Evolutionary conservation across 208 protist genomes (phyloP).

Genomic region (Angomonas deanei): DNA sequence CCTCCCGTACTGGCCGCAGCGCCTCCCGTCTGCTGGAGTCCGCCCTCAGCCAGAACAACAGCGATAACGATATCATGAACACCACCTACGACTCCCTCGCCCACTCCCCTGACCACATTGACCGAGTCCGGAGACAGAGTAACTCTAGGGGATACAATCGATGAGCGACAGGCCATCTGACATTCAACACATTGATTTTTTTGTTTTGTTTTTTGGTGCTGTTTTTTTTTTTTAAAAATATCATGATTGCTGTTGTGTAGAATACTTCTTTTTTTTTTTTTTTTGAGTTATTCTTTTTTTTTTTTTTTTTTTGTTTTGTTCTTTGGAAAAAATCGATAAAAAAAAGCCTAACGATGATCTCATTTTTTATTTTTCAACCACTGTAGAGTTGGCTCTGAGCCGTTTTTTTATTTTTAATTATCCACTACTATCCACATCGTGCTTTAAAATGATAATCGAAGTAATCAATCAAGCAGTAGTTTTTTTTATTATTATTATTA

Average conservation of each 20-base stretch:
- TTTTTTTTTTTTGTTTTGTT: conserved; percentile 1
- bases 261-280: conserved; percentile 4
- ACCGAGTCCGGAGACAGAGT: background rate
- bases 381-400: background rate
- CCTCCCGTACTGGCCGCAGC: background rate
- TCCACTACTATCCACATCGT: no score
- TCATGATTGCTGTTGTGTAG: background rate
- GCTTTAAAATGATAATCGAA: background rate
- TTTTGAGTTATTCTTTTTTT: conserved; percentile 1
- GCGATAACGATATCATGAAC: background rate
- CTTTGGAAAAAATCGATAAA: background rate
- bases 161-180: background rate
- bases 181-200: background rate
- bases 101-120: background rate
- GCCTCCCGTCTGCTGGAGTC: background rate
- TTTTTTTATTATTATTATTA: no score
- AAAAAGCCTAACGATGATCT: background rate
- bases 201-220: conserved; percentile 14
- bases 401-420: background rate
- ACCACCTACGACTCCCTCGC: background rate
- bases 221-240: background rate
- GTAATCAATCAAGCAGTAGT: background rate
- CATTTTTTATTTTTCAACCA: no score
- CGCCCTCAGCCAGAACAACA: background rate
- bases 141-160: background rate